These are phyloP conservation scores for Vachellia collinsii DNA, from an alignment of 306 rosid genomes.

Conservation along the genomic window DNA sequence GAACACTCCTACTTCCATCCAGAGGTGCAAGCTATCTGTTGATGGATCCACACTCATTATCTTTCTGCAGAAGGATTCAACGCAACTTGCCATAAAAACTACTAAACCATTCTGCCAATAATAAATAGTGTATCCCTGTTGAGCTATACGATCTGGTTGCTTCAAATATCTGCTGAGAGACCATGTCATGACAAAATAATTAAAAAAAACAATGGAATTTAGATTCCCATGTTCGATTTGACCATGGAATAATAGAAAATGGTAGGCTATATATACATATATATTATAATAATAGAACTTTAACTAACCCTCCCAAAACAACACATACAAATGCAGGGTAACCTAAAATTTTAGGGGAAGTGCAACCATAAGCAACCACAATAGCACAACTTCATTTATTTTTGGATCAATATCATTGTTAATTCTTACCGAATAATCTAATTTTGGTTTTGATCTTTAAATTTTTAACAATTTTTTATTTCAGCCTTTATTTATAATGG, in stretches of 20 bases:
- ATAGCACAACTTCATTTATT: too few relatives aligned
- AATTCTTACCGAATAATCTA: too few relatives aligned
- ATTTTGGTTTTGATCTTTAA: too few relatives aligned
- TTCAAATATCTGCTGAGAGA: neutral
- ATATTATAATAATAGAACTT: neutral
- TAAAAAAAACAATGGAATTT: neutral
- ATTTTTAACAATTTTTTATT: too few relatives aligned
- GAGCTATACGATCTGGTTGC: neutral
- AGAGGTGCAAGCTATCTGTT: neutral
- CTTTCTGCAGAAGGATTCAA: neutral
- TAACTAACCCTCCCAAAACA: neutral
- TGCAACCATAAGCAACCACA: neutral
- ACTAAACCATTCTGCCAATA: neutral
- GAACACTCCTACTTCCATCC: too few relatives aligned
- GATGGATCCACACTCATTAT: neutral
- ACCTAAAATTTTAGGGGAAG: slow-evolving; percentile 6
- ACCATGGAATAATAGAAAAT: slow-evolving; percentile 7
- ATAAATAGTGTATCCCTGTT: neutral
- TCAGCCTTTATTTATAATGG: too few relatives aligned
- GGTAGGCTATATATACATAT: too few relatives aligned
- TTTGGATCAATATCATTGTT: too few relatives aligned
- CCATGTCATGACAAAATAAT: too few relatives aligned
- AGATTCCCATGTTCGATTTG: neutral
- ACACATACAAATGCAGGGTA: neutral
- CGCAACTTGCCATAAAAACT: neutral